Conservation (phyloP, 2,329 filamentous ascomycete species). For the Periconia sp. region DNA sequence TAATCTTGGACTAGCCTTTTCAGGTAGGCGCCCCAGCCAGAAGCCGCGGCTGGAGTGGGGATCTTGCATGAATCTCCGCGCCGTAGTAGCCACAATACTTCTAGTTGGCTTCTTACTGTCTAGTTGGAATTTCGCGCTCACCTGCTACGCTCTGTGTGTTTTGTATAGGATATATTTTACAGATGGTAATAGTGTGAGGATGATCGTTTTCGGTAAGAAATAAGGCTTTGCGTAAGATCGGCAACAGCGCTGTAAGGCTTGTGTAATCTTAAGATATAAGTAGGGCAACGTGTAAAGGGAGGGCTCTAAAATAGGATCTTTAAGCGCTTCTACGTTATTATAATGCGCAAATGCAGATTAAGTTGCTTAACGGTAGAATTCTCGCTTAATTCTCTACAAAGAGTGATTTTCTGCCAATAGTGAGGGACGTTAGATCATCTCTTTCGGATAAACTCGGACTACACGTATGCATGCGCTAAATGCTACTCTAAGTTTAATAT, state of each 20-base stretch:
- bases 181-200: not conserved
- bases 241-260: slow-evolving; percentile 5
- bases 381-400: slow-evolving; percentile 14
- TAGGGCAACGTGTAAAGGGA: slow-evolving; percentile 5
- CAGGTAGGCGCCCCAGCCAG: too few species aligned
- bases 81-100: too few species aligned
- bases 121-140: too few species aligned
- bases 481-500: too few species aligned
- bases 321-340: slow-evolving; percentile 6
- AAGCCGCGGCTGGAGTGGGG: too few species aligned
- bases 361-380: slow-evolving; percentile 8
- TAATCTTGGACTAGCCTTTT: too few species aligned
- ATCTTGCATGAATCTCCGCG: too few species aligned
- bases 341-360: slow-evolving; percentile 5
- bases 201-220: slow-evolving; percentile 9
- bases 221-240: slow-evolving; percentile 5
- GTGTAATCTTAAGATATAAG: slow-evolving; percentile 14
- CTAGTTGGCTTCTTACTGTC: too few species aligned
- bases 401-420: slow-evolving; percentile 16
- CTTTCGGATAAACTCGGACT: too few species aligned
- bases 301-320: slow-evolving; percentile 4
- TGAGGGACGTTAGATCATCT: slow-evolving; percentile 8
- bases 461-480: too few species aligned
- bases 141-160: not conserved
- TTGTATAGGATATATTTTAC: slow-evolving; percentile 2